Conservation (phyloP, 177 flowering plant genomes). For the Telopea speciosissima region DNA sequence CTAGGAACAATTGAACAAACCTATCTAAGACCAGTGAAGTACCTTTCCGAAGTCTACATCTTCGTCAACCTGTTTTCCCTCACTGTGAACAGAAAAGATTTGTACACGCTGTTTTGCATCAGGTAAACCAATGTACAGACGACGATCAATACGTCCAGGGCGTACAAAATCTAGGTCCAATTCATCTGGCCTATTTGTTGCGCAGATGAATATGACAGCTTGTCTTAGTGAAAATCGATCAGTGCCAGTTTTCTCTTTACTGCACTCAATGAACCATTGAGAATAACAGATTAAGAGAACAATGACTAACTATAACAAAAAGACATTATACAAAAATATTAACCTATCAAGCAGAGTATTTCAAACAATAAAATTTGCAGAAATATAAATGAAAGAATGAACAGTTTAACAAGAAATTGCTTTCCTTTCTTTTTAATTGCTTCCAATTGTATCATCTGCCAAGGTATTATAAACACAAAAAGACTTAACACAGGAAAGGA, state of each 20-base stretch:
- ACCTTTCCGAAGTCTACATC: conserved; percentile 84
- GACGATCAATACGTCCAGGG: conserved; percentile 93
- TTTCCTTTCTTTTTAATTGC: too few species aligned
- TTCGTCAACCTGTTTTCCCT: conserved; percentile 74
- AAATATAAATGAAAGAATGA: too few species aligned
- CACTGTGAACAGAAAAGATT: conserved; percentile 88
- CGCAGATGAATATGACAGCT: conserved; percentile 95
- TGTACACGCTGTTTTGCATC: conserved; percentile 86
- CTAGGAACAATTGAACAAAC: too few species aligned
- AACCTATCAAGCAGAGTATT: too few species aligned
- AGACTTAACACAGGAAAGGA: too few species aligned
- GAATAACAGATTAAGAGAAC: not conserved
- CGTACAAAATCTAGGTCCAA: conserved; percentile 82
- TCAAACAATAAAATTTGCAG: too few species aligned
- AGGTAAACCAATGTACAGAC: conserved; percentile 81
- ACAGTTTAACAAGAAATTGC: too few species aligned
- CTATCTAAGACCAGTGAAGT: not conserved
- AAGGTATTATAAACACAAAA: too few species aligned
- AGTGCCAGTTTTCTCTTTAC: conserved; percentile 82
- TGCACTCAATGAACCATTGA: conserved; percentile 8
- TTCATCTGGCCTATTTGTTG: conserved; percentile 96
- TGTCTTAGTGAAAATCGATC: conserved; percentile 85
- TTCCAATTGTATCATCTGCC: too few species aligned
- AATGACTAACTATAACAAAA: not conserved
- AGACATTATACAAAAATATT: too few species aligned